Conservation (phyloP, 2,329 filamentous ascomycete genomes). For the Diplodia scrobiculata region DNA sequence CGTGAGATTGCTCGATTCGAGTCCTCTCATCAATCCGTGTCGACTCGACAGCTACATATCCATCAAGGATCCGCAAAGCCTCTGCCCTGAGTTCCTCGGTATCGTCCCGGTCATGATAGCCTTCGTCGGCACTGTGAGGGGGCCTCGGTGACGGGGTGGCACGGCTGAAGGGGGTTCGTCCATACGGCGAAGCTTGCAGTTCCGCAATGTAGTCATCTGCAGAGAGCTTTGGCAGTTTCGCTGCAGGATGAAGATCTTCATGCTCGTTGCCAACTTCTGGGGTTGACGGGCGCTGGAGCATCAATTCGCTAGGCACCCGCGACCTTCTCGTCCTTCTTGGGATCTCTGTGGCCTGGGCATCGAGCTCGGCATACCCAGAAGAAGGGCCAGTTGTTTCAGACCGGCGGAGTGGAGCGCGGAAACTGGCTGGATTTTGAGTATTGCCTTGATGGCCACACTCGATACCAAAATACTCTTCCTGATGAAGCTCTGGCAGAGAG, state of each 20-base stretch:
- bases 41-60: constrained; percentile 32
- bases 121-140: not conserved
- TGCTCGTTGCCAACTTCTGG: not conserved
- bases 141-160: constrained; percentile 7
- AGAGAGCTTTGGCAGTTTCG: constrained; percentile 4
- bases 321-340: not conserved
- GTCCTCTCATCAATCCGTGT: constrained; percentile 9
- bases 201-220: constrained; percentile 39
- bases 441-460: not conserved
- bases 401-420: not conserved
- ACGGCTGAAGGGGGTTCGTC: constrained; percentile 14
- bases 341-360: constrained; percentile 11
- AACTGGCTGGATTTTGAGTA: not conserved
- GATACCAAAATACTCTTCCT: not conserved
- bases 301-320: constrained; percentile 5
- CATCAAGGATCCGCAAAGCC: constrained; percentile 36
- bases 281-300: not conserved
- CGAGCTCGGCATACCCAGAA: constrained; percentile 6
- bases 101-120: not conserved
- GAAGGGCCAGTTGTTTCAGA: constrained; percentile 3
- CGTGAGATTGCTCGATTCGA: not conserved
- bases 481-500: constrained; percentile 28
- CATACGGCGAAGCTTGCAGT: constrained; percentile 37
- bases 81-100: constrained; percentile 30
- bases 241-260: not conserved